Base-by-base conservation (phyloP, 176 grass and related monocot genomes). In the Rhipidocladum racemiflorum region DNA sequence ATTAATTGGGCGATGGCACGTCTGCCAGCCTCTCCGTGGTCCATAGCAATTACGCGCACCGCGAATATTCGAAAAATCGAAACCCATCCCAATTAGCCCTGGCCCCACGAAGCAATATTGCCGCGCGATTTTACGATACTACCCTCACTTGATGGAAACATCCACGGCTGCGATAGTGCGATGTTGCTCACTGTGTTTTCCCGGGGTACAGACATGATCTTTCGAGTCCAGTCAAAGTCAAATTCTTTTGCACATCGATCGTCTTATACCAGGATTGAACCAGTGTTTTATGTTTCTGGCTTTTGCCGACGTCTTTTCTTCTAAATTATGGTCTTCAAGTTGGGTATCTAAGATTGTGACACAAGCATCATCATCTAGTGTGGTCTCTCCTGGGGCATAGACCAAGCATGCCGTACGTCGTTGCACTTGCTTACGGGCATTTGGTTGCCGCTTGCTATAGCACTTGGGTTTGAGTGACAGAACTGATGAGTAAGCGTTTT, bases 11-110 rank as follows among this genome's bases (percentile, higher is more conserved):
- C 84, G 14, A 4, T 16, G 4, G 13, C 65, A 15, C 20, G 23
- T 55, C 27, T 0, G 25, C 66, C 53, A 23, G 20, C 50, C 45
- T 11, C 21, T 2, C 0, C 0, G 39, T 24, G 81, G 87, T 23
- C 86, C 87, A 84, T 18, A 11, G 68, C 75, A 50, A n/a, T 72
- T 57, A 78, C 54, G 57, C 43, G 9, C 38, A 4, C 23, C 14
- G 29, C 54, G 84, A 86, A 85, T 89, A 89, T 89, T 89, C 76
- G 50, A 88, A 84, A 68, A 49, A n/a, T n/a, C n/a, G n/a, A n/a
- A n/a, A n/a, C 78, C 15, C 45, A n/a, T 28, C 36, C 35, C 86
- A 9, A 9, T 6, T 62, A 49, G 54, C 25, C 53, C 44, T 27
- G 1, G 17, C 65, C 54, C 80, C n/a, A 34, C 80, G 80, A 82